Percentiles rank a stretch among this genome's conserved stretches.
phyloP scores from a whole-genome alignment of 495 filamentous ascomycete genomes.

The Pseudoneurospora amorphoporcata region DNA sequence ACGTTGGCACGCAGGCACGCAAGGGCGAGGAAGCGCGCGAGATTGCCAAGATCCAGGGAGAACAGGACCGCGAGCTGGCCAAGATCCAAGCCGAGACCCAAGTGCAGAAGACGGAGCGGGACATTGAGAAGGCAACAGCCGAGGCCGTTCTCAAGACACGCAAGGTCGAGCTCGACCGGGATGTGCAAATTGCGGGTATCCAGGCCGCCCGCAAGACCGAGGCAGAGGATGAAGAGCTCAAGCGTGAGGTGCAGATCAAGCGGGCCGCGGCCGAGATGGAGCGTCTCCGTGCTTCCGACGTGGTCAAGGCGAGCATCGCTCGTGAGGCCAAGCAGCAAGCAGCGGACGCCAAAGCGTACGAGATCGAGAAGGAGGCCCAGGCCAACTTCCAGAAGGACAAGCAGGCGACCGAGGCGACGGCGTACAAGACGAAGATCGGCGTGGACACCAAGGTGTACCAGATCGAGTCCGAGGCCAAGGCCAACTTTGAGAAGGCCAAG shows the following conservation, averaged over 20 bases:
- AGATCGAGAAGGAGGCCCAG: conserved; percentile 44
- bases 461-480: conserved; percentile 46
- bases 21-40: conserved; percentile 67
- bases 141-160: conserved; percentile 61
- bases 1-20: conserved; percentile 70
- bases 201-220: conserved; percentile 59
- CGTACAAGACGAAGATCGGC: conserved; percentile 26
- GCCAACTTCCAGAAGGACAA: conserved; percentile 48
- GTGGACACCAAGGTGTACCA: conserved; percentile 51
- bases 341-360: conserved; percentile 56
- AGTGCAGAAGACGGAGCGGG: conserved; percentile 71
- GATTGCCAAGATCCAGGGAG: conserved; percentile 71
- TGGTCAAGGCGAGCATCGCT: conserved; percentile 64
- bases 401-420: conserved; percentile 45
- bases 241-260: conserved; percentile 62
- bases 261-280: conserved; percentile 71
- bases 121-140: conserved; percentile 65
- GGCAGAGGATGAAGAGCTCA: conserved; percentile 62
- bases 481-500: conserved; percentile 43
- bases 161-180: conserved; percentile 58
- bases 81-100: conserved; percentile 76
- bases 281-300: conserved; percentile 60
- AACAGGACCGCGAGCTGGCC: conserved; percentile 68
- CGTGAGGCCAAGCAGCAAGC: conserved; percentile 63
- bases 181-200: conserved; percentile 63